A percentile compares a stretch with the other conserved stretches of the same genome.
phyloP scores from a whole-genome alignment of 2,329 filamentous ascomycete genomes.

The Fonsecaea nubica region DNA sequence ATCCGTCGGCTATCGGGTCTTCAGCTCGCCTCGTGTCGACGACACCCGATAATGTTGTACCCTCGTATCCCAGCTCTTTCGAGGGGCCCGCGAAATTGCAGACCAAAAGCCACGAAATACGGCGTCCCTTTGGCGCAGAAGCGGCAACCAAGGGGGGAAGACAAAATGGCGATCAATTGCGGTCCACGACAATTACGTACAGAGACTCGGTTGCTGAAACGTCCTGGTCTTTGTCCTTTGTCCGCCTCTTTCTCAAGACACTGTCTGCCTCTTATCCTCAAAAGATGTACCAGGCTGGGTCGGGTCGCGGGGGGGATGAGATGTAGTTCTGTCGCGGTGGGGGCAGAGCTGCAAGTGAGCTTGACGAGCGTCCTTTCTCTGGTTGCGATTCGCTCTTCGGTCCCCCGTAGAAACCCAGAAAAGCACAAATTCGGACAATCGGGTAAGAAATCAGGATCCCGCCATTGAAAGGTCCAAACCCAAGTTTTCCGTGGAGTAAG shows the following conservation, averaged over 20 bases:
- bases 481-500: not conserved
- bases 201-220: conserved; percentile 3
- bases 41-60: not conserved
- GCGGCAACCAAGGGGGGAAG: not conserved
- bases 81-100: not conserved
- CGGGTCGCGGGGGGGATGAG: not conserved
- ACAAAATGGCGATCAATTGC: not conserved
- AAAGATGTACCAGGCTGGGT: not conserved
- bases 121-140: not conserved
- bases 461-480: not conserved
- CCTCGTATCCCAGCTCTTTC: not conserved
- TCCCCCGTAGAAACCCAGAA: conserved; percentile 1
- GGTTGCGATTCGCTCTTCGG: not conserved
- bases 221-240: not conserved
- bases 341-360: not conserved
- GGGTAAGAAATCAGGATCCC: not conserved
- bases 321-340: not conserved
- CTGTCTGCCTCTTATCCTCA: not conserved
- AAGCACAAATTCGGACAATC: not conserved
- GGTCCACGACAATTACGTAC: not conserved
- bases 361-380: not conserved
- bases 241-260: not conserved
- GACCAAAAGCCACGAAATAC: not conserved
- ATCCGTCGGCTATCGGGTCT: conserved; percentile 1
- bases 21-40: conserved; percentile 2